Base-by-base conservation (phyloP, 164 flowering plant genomes). In the grape (Vitis vinifera) region DNA sequence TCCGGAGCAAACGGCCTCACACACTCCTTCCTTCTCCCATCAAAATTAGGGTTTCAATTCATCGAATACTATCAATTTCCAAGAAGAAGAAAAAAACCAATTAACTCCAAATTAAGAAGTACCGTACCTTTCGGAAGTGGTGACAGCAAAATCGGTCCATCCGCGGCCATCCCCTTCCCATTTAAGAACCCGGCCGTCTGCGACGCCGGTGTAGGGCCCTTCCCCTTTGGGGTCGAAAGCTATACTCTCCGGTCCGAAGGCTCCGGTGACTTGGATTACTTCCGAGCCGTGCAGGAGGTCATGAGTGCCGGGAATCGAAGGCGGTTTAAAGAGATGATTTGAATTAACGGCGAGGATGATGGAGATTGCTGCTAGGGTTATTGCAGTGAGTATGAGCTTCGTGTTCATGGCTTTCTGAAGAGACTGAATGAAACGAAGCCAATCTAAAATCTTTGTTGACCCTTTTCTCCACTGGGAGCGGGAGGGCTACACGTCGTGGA, bases 201-300 rank as follows among this genome's bases (percentile, higher is more conserved):
- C 85, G 31, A 90, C 92, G 12, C 95, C 91, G 44, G 86, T 78
- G 77, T 90, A 90, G 9, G 92, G 95, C 9, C 95, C 95, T 0
- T 63, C 80, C 0, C 95, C 95, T 37, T 56, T 70, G 16, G 82
- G 80, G 67, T 90, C 92, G 68, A 90, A 90, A 2, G 80, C 91
- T 19, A 90, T 64, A 65, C 92, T 88, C 77, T 88, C 95, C 47
- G 95, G 91, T 10, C 95, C 95, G 31, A 82, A 13, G 1, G 87
- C 89, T 8, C 78, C 83, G 53, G 64, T 3, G 3, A 87, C 37
- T 1, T 14, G 56, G 50, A 88, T 31, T 2, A 71, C 11, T 51
- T 76, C 12, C 1, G 91, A 69, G 3, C 51, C 3, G 68, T 68
- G 71, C 48, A 89, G 88, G 15, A 6, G 62, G 73, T 87, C 82